Evolutionary conservation across 495 filamentous ascomycete genomes (phyloP).

Genomic region (Parathielavia hyrcaniae): DNA sequence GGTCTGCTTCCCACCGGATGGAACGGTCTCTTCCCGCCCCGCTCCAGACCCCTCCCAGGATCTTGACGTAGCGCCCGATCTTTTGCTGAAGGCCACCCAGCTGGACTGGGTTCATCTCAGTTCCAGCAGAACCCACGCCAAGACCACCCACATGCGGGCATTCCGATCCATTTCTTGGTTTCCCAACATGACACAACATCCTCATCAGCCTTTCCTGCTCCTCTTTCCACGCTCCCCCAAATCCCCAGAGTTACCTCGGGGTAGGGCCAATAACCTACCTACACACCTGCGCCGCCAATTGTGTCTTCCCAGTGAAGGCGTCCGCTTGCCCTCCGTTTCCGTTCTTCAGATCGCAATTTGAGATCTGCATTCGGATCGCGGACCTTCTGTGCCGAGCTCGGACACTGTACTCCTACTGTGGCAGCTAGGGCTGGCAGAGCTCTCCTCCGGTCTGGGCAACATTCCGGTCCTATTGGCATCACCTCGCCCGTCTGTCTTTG

Average conservation of each 20-base stretch:
- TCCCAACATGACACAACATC: not conserved
- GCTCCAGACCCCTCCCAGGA: conserved; percentile 2
- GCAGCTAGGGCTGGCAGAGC: not conserved
- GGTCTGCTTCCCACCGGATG: not conserved
- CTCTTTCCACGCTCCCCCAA: not conserved
- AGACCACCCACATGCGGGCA: conserved; percentile 1
- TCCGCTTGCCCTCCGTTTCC: conserved; percentile 4
- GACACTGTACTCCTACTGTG: too few relatives aligned
- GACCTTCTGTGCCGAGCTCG: conserved; percentile 17
- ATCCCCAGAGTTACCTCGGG: too few relatives aligned
- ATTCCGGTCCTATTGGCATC: not conserved
- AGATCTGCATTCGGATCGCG: not conserved
- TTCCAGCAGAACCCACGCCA: conserved; percentile 5
- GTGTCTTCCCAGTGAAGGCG: not conserved
- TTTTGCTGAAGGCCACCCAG: conserved; percentile 13
- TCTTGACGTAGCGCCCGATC: conserved; percentile 23
- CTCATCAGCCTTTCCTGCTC: not conserved
- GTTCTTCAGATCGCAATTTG: not conserved
- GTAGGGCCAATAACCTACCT: too few relatives aligned
- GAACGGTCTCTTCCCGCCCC: not conserved
- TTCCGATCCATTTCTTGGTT: not conserved
- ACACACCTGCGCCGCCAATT: not conserved
- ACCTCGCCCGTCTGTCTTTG: not conserved
- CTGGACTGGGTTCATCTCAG: conserved; percentile 1
- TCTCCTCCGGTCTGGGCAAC: not conserved